phyloP scores from a whole-genome alignment of 2,329 filamentous ascomycete genomes.

The Penicillium sp. region DNA sequence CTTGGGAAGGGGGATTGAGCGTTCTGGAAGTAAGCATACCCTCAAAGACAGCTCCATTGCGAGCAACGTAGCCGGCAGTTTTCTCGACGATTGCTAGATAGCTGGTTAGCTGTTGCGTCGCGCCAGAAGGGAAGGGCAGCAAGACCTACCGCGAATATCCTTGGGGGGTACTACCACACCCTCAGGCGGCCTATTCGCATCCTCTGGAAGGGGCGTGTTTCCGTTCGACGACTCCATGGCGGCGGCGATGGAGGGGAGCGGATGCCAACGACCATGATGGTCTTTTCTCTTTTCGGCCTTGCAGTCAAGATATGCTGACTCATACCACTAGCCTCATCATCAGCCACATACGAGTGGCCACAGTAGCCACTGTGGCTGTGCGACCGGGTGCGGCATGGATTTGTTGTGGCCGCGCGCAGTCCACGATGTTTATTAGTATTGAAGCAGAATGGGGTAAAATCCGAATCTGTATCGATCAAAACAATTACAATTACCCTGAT shows the following conservation, averaged over 20 bases:
- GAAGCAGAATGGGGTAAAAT: too few species aligned
- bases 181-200: slow-evolving; percentile 76
- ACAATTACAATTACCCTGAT: too few species aligned
- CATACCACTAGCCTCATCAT: too few species aligned
- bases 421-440: too few species aligned
- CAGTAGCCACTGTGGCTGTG: neutral
- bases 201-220: slow-evolving; percentile 48
- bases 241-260: slow-evolving; percentile 8
- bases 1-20: neutral
- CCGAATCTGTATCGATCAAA: too few species aligned
- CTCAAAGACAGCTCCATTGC: slow-evolving; percentile 70
- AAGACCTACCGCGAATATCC: slow-evolving; percentile 69
- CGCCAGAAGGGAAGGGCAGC: neutral
- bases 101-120: slow-evolving; percentile 28
- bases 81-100: slow-evolving; percentile 76
- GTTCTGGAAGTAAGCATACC: slow-evolving; percentile 36
- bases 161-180: slow-evolving; percentile 84
- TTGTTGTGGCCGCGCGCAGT: neutral
- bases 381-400: neutral
- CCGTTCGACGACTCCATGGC: slow-evolving; percentile 49
- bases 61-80: slow-evolving; percentile 87
- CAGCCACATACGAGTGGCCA: neutral
- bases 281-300: slow-evolving; percentile 12
- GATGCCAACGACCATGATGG: slow-evolving; percentile 7
- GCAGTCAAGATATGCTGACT: slow-evolving; percentile 5